phyloP scores from a whole-genome alignment of 768 basidiomycete species.

The Russula ochroleuca region DNA sequence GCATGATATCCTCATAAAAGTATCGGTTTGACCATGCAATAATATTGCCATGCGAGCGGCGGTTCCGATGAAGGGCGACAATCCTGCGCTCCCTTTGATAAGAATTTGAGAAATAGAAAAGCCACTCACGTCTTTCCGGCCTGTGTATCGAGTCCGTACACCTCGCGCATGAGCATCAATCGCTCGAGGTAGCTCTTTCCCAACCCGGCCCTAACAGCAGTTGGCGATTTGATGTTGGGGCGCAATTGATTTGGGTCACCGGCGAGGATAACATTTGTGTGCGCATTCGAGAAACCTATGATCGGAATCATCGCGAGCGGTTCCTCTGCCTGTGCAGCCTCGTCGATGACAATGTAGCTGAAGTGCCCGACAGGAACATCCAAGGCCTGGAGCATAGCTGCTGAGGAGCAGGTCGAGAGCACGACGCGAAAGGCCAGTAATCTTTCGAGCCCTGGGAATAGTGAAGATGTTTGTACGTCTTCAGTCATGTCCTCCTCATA shows the following conservation, averaged over 20 bases:
- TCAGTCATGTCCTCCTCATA: slow-evolving; percentile 36
- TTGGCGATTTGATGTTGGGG: slow-evolving; percentile 35
- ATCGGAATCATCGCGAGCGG: slow-evolving; percentile 49
- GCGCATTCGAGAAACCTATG: slow-evolving; percentile 32
- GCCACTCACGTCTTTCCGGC: slow-evolving; percentile 35
- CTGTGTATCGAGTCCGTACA: slow-evolving; percentile 32
- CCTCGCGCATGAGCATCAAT: slow-evolving; percentile 32
- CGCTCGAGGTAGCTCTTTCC: slow-evolving; percentile 37
- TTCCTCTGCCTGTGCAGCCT: slow-evolving; percentile 61
- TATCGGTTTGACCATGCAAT: slow-evolving; percentile 52
- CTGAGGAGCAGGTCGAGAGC: slow-evolving; percentile 55
- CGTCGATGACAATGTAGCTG: slow-evolving; percentile 58
- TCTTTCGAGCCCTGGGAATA: slow-evolving; percentile 35
- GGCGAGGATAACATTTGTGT: slow-evolving; percentile 38
- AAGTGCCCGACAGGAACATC: slow-evolving; percentile 53
- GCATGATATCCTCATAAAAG: slow-evolving; percentile 38
- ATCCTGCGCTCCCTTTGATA: slow-evolving; percentile 24
- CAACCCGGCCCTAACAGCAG: slow-evolving; percentile 33
- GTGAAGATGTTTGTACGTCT: slow-evolving; percentile 36
- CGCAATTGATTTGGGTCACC: slow-evolving; percentile 40
- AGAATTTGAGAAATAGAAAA: background rate
- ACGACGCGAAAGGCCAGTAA: slow-evolving; percentile 47
- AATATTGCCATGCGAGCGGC: slow-evolving; percentile 37
- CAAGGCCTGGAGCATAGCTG: slow-evolving; percentile 44
- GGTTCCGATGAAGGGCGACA: slow-evolving; percentile 23